Conservation (phyloP, 768 basidiomycete species). For the Daedaleopsis nitida region DNA sequence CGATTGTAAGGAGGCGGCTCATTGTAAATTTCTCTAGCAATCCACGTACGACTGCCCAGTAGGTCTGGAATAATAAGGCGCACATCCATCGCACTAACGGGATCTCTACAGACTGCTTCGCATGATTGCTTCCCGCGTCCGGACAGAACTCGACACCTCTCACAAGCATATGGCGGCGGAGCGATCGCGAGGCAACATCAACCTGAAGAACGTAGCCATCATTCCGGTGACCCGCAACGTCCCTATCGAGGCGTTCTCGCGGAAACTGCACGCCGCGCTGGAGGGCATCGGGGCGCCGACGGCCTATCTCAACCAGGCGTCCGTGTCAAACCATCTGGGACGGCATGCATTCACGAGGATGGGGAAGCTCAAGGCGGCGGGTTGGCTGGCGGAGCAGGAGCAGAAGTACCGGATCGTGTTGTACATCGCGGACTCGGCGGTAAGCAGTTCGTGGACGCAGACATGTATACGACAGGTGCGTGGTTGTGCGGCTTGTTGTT, state of each 20-base stretch:
- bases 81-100: not conserved
- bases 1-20: not conserved
- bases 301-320: constrained; percentile 90
- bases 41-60: constrained; percentile 86
- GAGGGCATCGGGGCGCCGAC: constrained; percentile 95
- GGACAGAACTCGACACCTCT: constrained; percentile 75
- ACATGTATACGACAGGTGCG: constrained; percentile 93
- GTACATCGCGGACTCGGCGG: constrained; percentile 95
- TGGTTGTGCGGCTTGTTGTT: not conserved
- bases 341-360: constrained; percentile 94
- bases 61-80: constrained; percentile 25
- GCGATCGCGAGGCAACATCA: constrained; percentile 76
- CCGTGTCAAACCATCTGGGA: constrained; percentile 89
- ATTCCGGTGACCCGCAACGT: constrained; percentile 85
- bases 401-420: constrained; percentile 92
- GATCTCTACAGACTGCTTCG: constrained; percentile 58
- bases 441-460: constrained; percentile 96
- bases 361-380: constrained; percentile 93
- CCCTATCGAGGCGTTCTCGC: constrained; percentile 87
- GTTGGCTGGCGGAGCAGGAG: constrained; percentile 95
- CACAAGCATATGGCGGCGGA: constrained; percentile 56
- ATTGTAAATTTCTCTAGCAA: constrained; percentile 47
- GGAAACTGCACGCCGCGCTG: constrained; percentile 83
- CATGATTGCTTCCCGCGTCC: constrained; percentile 91
- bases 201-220: constrained; percentile 93